phyloP scores from a whole-genome alignment of 1,284 basidiomycete genomes.

The Ceratobasidium theobromae region DNA sequence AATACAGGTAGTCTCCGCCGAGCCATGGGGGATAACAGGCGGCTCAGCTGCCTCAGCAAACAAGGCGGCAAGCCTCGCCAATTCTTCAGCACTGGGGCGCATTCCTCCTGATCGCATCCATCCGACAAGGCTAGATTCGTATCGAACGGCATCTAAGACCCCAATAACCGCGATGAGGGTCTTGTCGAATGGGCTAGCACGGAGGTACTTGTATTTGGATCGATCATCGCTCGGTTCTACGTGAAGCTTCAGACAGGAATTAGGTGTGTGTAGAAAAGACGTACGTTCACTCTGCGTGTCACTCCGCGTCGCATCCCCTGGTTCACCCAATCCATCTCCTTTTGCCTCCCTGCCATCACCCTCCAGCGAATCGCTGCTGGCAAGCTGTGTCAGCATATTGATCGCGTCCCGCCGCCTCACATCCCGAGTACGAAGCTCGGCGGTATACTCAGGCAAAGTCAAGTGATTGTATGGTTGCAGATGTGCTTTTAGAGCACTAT shows the following conservation, averaged over 20 bases:
- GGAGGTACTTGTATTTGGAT: slow-evolving; percentile 8
- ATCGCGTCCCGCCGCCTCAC: slow-evolving; percentile 9
- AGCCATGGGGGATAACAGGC: no score
- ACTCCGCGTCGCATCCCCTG: neutral
- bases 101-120: slow-evolving; percentile 66
- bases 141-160: slow-evolving; percentile 60
- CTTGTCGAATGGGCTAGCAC: slow-evolving; percentile 46
- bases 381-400: slow-evolving; percentile 37
- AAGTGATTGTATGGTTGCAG: slow-evolving; percentile 82
- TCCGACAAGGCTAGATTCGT: slow-evolving; percentile 63
- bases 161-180: slow-evolving; percentile 72
- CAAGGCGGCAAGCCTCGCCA: neutral
- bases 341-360: slow-evolving; percentile 24
- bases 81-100: slow-evolving; percentile 42
- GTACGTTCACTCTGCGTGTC: neutral
- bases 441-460: slow-evolving; percentile 67
- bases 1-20: no score
- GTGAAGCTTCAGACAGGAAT: neutral
- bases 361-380: slow-evolving; percentile 32
- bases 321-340: neutral
- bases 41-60: no score
- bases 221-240: slow-evolving; percentile 6
- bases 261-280: neutral
- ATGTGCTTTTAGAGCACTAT: slow-evolving; percentile 73
- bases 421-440: slow-evolving; percentile 38